A percentile compares a stretch with the other conserved stretches of the same genome.
These are phyloP conservation scores for Ogataea hybrid DNA, from an alignment of 1,139 yeast genomes.

Conservation along the genomic window DNA sequence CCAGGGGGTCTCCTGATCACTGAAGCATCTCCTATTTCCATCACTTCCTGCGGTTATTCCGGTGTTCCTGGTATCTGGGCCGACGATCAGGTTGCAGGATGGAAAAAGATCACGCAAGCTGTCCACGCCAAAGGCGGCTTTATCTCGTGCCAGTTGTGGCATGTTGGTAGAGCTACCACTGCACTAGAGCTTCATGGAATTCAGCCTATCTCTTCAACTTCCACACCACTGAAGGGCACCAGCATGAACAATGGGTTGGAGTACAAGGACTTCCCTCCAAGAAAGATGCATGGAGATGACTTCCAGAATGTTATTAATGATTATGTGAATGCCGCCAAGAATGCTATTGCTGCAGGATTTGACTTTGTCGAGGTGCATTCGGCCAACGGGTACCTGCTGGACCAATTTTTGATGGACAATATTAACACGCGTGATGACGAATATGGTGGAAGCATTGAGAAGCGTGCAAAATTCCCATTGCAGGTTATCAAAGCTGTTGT, in stretches of 20 bases:
- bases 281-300: constrained; percentile 37
- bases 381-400: constrained; percentile 48
- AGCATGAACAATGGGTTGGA: constrained; percentile 28
- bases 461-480: constrained; percentile 36
- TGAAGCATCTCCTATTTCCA: constrained; percentile 47
- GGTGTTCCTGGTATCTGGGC: constrained; percentile 49
- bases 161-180: constrained; percentile 51
- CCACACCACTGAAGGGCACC: constrained; percentile 4
- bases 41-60: constrained; percentile 41
- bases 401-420: constrained; percentile 39
- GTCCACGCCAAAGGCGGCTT: constrained; percentile 43
- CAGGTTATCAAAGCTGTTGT: constrained; percentile 35
- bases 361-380: constrained; percentile 51
- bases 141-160: constrained; percentile 45
- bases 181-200: constrained; percentile 29
- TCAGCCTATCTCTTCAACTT: constrained; percentile 26
- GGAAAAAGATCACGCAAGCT: constrained; percentile 48
- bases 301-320: constrained; percentile 37
- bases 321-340: constrained; percentile 44
- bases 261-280: constrained; percentile 28
- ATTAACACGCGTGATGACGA: constrained; percentile 46
- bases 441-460: constrained; percentile 48
- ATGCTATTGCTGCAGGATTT: constrained; percentile 45
- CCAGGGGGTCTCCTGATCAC: constrained; percentile 49
- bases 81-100: constrained; percentile 45